Base-by-base conservation (phyloP, 345 rosid species). In the Raphanus sativus region DNA sequence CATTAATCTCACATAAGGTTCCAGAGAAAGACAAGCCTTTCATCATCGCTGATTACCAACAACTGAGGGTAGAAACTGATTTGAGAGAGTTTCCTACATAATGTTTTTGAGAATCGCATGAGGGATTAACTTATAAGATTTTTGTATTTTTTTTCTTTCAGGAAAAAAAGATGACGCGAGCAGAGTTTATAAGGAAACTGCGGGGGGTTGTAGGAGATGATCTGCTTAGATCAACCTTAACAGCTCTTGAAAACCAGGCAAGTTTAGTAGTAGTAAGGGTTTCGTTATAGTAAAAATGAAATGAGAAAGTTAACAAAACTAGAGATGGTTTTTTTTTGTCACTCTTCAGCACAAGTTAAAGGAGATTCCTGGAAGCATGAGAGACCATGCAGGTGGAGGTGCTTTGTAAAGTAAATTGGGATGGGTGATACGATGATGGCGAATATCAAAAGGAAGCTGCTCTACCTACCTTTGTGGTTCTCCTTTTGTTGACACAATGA, bases 121-220 rank as follows among this genome's bases (percentile, higher is more conserved):
- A 54, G 40, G 8, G 32, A 50, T 65, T 36, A 24, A 30, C 11
- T 65, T 38, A 0, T 8, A 38, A 38, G 45, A 38, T 38, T 4
- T 32, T 32, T 21, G 21, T 36, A 8, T 36, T 36, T 36, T 8
- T 38, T 2, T 0, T 67, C 56, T 65, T 69, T 15, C 82, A 94
- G 98, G 85, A 68, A 1, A 91, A 91, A 82, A 83, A 81, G 83
- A 81, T 91, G 32, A 86, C 72, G 38, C 80, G 96, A 24, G 87
- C 80, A 1, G 94, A 90, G 16, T 91, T 94, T 76, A 89, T 94
- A 59, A 88, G 80, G 74, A 88, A 80, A 70, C 75, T 94, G 80
- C 81, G 98, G 65, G 66, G 75, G 67, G 73, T 83, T 32, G 96
- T 94, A 10, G 98, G 97, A 50, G 97, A 94, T 84, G 73, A 42